Percentiles rank a stretch among this genome's conserved stretches.
Conservation (phyloP, 768 basidiomycete genomes). For the Chalciporus piperatus region DNA sequence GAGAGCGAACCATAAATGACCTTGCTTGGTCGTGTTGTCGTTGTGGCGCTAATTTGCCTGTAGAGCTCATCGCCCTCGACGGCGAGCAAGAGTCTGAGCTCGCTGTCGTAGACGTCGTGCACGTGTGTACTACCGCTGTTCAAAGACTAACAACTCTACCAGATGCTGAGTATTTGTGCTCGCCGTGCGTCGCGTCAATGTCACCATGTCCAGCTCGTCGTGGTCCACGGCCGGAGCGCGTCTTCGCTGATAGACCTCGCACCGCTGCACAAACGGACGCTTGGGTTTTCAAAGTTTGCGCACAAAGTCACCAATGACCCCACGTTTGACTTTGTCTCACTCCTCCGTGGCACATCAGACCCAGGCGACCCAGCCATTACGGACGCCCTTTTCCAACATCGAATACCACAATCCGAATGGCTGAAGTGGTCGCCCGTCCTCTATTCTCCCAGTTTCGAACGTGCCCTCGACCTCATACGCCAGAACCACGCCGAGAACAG, state of each 20-base stretch:
- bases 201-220: background rate
- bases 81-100: background rate
- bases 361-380: conserved; percentile 1
- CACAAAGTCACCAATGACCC: conserved; percentile 38
- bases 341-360: conserved; percentile 23
- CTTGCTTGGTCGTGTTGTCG: conserved; percentile 32
- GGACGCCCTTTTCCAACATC: conserved; percentile 31
- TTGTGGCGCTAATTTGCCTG: conserved; percentile 31
- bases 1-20: conserved; percentile 30
- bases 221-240: conserved; percentile 4
- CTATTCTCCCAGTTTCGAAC: conserved; percentile 32
- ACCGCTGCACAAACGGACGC: conserved; percentile 19
- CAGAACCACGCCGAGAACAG: background rate
- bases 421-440: conserved; percentile 39
- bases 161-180: conserved; percentile 22
- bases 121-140: background rate
- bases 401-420: conserved; percentile 38
- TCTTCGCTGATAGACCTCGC: conserved; percentile 23
- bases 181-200: conserved; percentile 2
- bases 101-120: conserved; percentile 1
- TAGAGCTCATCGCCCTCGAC: conserved; percentile 1
- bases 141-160: conserved; percentile 3
- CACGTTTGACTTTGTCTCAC: conserved; percentile 41
- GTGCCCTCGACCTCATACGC: conserved; percentile 26
- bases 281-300: conserved; percentile 33